phyloP scores from a whole-genome alignment of 2,329 filamentous ascomycete species.

The Macroventuria anomochaeta region DNA sequence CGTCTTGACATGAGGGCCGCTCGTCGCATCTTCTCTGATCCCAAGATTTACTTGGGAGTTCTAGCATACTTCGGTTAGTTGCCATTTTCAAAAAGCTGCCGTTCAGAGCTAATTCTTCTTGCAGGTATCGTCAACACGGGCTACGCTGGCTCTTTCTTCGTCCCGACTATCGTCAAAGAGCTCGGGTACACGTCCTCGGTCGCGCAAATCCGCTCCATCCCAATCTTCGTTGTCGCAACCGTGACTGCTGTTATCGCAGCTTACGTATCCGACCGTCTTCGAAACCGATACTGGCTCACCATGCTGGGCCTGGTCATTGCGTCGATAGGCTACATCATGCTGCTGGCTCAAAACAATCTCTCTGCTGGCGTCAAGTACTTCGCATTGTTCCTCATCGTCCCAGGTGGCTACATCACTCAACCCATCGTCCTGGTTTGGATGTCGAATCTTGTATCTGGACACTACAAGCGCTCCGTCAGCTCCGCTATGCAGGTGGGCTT shows the following conservation, averaged over 20 bases:
- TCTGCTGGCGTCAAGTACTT: conserved; percentile 59
- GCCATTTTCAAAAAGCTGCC: not conserved
- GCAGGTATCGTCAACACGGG: conserved; percentile 54
- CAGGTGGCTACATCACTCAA: conserved; percentile 62
- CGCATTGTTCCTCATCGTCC: conserved; percentile 62
- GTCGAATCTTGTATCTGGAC: conserved; percentile 63
- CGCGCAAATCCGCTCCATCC: conserved; percentile 49
- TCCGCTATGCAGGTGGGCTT: conserved; percentile 57
- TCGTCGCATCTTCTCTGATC: conserved; percentile 53
- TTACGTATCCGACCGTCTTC: conserved; percentile 57
- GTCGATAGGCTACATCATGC: conserved; percentile 62
- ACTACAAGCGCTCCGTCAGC: conserved; percentile 63
- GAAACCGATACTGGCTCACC: conserved; percentile 62
- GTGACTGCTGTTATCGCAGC: conserved; percentile 48
- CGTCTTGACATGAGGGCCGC: conserved; percentile 57
- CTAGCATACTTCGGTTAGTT: conserved; percentile 30
- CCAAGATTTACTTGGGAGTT: conserved; percentile 38
- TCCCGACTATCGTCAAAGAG: conserved; percentile 50
- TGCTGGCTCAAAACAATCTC: conserved; percentile 56
- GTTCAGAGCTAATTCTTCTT: not conserved
- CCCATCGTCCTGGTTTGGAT: conserved; percentile 65
- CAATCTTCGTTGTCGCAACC: conserved; percentile 50
- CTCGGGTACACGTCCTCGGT: conserved; percentile 48
- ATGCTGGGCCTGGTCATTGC: conserved; percentile 57
- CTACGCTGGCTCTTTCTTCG: conserved; percentile 53